Evolutionary conservation across 768 basidiomycete genomes (phyloP).

Genomic region (Lentinula raphanica): DNA sequence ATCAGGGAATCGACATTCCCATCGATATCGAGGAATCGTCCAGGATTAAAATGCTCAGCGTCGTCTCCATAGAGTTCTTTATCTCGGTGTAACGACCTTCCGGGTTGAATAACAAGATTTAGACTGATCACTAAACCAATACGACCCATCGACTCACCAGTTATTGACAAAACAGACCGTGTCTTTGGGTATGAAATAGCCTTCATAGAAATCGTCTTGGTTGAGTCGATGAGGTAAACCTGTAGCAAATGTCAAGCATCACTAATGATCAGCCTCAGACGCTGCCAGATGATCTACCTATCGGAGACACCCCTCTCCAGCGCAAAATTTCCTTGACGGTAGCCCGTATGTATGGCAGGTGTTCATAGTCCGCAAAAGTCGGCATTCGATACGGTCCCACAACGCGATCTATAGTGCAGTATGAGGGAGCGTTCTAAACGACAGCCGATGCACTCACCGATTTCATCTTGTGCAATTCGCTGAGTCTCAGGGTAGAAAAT

Average conservation of each 20-base stretch:
- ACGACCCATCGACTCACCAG: not conserved
- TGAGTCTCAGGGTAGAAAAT: conserved; percentile 29
- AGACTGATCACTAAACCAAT: not conserved
- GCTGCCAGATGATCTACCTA: conserved; percentile 18
- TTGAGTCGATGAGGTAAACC: not conserved
- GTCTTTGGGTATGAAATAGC: conserved; percentile 7
- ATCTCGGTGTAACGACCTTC: not conserved
- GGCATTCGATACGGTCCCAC: conserved; percentile 29
- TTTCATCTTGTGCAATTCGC: conserved; percentile 28
- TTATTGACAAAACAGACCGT: conserved; percentile 6
- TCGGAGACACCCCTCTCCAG: conserved; percentile 26
- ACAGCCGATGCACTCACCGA: conserved; percentile 6
- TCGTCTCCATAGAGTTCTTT: not conserved
- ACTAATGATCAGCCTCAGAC: no score
- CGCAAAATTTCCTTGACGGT: conserved; percentile 30
- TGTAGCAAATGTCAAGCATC: not conserved
- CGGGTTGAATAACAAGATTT: not conserved
- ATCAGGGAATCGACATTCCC: not conserved
- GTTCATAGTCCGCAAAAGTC: conserved; percentile 22
- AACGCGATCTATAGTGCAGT: conserved; percentile 20
- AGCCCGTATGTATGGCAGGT: conserved; percentile 30
- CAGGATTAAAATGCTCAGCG: not conserved
- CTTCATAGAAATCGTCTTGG: conserved; percentile 11
- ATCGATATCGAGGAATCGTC: not conserved
- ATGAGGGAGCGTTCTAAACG: not conserved